These are phyloP conservation scores for Aspergillus bombycis DNA, from an alignment of 2,329 filamentous ascomycete species.

Conservation along the genomic window DNA sequence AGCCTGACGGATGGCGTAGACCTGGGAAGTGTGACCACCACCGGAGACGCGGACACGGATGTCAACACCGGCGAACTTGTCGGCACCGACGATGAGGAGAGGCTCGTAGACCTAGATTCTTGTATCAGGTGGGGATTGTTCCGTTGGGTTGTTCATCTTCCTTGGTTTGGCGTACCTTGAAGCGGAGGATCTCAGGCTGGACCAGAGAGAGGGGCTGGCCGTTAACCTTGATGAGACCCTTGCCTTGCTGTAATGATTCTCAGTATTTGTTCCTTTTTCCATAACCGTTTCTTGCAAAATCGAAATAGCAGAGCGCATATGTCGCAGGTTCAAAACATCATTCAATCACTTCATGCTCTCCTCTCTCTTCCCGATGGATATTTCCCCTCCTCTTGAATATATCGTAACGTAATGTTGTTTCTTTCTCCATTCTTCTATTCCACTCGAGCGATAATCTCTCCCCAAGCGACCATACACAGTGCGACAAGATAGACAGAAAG, in stretches of 20 bases:
- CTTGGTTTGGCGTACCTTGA: slow-evolving; percentile 70
- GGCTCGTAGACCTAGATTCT: slow-evolving; percentile 86
- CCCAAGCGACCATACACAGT: slow-evolving; percentile 1
- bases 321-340: slow-evolving; percentile 10
- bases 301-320: not conserved
- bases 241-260: slow-evolving; percentile 62
- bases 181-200: slow-evolving; percentile 94
- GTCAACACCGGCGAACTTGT: slow-evolving; percentile 96
- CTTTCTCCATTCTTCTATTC: not conserved
- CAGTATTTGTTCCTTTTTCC: slow-evolving; percentile 27
- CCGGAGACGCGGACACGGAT: slow-evolving; percentile 95
- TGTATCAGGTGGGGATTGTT: slow-evolving; percentile 1
- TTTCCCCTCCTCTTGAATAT: slow-evolving; percentile 18
- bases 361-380: slow-evolving; percentile 9
- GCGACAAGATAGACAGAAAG: slow-evolving; percentile 10
- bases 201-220: slow-evolving; percentile 92
- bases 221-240: slow-evolving; percentile 98
- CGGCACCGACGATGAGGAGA: slow-evolving; percentile 91
- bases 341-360: not conserved
- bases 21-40: slow-evolving; percentile 96
- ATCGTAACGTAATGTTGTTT: not conserved
- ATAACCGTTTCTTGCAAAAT: not conserved
- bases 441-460: not conserved
- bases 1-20: slow-evolving; percentile 98
- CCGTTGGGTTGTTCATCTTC: slow-evolving; percentile 6